Percentiles rank a stretch among this genome's conserved stretches.
phyloP scores from a whole-genome alignment of 2,329 filamentous ascomycete species.

The Colletotrichum sp. region DNA sequence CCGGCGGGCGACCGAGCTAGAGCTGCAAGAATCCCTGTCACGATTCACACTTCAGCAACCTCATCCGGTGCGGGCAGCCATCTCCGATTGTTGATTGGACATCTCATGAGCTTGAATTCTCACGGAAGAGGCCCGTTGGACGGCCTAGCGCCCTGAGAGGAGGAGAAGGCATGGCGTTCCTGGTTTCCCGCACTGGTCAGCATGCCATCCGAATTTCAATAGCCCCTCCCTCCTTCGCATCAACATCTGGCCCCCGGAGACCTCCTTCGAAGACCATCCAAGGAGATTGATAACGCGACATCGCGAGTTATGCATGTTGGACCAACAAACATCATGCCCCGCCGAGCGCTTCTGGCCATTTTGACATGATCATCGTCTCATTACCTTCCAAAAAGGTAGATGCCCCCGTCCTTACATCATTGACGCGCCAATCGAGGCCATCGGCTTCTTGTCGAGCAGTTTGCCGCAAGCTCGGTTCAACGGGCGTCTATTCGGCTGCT shows the following conservation, averaged over 20 bases:
- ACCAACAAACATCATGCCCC: background rate
- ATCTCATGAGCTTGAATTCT: background rate
- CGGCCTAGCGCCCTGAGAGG: conserved; percentile 13
- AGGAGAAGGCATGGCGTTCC: background rate
- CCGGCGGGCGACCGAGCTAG: conserved; percentile 3
- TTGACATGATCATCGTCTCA: background rate
- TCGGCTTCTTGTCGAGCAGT: background rate
- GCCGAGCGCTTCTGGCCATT: background rate
- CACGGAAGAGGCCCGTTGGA: background rate
- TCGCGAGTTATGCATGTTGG: background rate
- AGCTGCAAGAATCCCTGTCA: conserved; percentile 26
- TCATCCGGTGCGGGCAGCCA: background rate
- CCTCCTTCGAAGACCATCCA: background rate
- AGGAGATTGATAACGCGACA: background rate
- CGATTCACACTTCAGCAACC: conserved; percentile 21
- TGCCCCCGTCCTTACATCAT: background rate
- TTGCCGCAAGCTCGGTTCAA: background rate
- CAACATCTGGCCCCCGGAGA: background rate
- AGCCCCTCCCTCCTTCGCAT: background rate
- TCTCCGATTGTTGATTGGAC: background rate
- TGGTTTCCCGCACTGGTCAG: background rate
- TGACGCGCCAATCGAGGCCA: background rate
- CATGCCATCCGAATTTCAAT: background rate
- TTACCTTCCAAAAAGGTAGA: background rate
- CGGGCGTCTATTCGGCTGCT: background rate